Evolutionary conservation across 2,329 filamentous ascomycete species (phyloP).

Genomic region (Scytalidium sp.): DNA sequence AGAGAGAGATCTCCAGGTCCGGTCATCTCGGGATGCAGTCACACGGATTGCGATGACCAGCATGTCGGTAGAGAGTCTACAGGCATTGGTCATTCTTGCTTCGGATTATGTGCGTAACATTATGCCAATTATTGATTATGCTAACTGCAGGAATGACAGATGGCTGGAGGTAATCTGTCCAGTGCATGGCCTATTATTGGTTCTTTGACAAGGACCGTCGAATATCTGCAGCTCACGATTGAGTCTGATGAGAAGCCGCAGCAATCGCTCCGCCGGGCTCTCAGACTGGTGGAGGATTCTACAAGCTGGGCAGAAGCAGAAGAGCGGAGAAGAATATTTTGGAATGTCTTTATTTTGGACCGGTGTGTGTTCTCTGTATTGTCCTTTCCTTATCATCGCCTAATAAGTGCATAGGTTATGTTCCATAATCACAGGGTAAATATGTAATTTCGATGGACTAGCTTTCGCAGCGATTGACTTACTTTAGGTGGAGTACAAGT

Average conservation of each 20-base stretch:
- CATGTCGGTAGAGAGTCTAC: conserved; percentile 14
- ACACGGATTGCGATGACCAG: conserved; percentile 10
- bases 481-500: neutral
- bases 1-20: conserved; percentile 3
- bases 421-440: conserved; percentile 8
- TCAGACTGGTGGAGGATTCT: neutral
- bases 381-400: neutral
- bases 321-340: neutral
- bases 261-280: neutral
- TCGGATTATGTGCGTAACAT: conserved; percentile 18
- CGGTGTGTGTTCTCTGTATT: neutral
- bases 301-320: neutral
- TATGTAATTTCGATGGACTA: too few species aligned
- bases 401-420: conserved; percentile 4
- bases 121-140: neutral
- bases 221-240: conserved; percentile 20
- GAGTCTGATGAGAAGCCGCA: neutral
- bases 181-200: conserved; percentile 30
- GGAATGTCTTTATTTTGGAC: neutral
- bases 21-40: conserved; percentile 8
- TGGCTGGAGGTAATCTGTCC: conserved; percentile 17
- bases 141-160: conserved; percentile 11
- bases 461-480: neutral
- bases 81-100: conserved; percentile 19
- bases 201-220: conserved; percentile 27